These are phyloP conservation scores for Aspergillus japonicus DNA, from an alignment of 2,329 filamentous ascomycete species.

Conservation along the genomic window DNA sequence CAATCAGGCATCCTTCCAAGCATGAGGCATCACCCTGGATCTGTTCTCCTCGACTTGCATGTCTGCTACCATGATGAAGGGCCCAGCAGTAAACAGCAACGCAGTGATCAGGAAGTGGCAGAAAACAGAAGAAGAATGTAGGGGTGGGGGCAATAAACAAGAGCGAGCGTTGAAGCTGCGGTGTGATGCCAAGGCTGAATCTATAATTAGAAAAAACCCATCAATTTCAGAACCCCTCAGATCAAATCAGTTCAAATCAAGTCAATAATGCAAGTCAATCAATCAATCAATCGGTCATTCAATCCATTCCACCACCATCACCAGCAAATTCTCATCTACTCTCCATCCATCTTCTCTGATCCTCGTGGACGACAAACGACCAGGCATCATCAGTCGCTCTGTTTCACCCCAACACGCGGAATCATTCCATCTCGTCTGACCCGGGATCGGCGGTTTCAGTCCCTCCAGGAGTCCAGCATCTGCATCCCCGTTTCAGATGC, in stretches of 20 bases:
- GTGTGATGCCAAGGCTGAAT: slow-evolving; percentile 7
- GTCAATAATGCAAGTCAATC: background rate
- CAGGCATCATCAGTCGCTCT: background rate
- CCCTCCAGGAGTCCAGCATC: background rate
- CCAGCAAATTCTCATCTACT: background rate
- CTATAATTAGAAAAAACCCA: slow-evolving; percentile 4
- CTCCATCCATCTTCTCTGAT: background rate
- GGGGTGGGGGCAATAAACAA: background rate
- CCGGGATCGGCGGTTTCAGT: slow-evolving; percentile 2
- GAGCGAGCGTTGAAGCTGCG: background rate
- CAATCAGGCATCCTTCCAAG: background rate
- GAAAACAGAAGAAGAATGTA: background rate
- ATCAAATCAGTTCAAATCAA: background rate
- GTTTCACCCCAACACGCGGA: too few species aligned
- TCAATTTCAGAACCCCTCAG: slow-evolving; percentile 1
- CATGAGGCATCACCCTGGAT: background rate
- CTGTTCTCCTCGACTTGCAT: background rate
- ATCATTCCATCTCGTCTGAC: background rate
- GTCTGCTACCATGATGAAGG: background rate
- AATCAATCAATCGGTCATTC: background rate
- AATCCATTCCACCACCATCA: background rate
- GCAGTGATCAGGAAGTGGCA: background rate
- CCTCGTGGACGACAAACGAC: background rate
- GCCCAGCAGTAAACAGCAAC: background rate
- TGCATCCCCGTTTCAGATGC: background rate